Evolutionary conservation across 805 yeast genomes (phyloP), one percentile per base, ranked within the genome.

Genomic region (Torulaspora franciscae): DNA sequence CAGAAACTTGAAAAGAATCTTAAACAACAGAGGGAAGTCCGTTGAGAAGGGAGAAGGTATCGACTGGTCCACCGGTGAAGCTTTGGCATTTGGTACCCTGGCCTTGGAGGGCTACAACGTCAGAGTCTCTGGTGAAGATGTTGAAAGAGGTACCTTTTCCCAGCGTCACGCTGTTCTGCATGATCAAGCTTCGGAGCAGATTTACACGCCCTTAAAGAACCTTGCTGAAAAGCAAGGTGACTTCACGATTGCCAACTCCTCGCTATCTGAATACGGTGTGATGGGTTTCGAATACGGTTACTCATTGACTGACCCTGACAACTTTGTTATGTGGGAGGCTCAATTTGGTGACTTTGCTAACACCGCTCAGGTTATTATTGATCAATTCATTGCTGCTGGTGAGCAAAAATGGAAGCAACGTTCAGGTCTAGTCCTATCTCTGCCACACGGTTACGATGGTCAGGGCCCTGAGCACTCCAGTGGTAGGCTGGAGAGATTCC

Each of bases 401-500:
- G 99, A 93, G 74, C 80, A 90, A 56, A 93, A 93, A 74, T 93
- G 99, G 99, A 85, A 87, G 68, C 99, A 93, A 77, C 85, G 99
- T 73, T 87, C 96, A 10, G 99, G 99, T 67, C 66, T 93, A 48
- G 95, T 93, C 30, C 72, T 93, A 58, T 87, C 97, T 3, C 77
- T 93, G 70, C 99, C 99, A 47, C 99, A 93, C 68, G 99, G 99
- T 74, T 93, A 90, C 69, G 99, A 93, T 68, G 99, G 99, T 56
- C 99, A 93, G 75, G 99, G 99, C 62, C 98, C 99, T 55, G 99
- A 93, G 75, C 99, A 93, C 73, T 93, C 99, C 23, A 86, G 96
- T 46, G 98, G 95, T 62, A 84, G 98, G 78, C 71, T 93, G 44
- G 99, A 93, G 75, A 83, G 99, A 75, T 93, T 89, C 74, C 77